Conservation (phyloP, 768 basidiomycete genomes). For the Sporobolomyces phaffii region DNA sequence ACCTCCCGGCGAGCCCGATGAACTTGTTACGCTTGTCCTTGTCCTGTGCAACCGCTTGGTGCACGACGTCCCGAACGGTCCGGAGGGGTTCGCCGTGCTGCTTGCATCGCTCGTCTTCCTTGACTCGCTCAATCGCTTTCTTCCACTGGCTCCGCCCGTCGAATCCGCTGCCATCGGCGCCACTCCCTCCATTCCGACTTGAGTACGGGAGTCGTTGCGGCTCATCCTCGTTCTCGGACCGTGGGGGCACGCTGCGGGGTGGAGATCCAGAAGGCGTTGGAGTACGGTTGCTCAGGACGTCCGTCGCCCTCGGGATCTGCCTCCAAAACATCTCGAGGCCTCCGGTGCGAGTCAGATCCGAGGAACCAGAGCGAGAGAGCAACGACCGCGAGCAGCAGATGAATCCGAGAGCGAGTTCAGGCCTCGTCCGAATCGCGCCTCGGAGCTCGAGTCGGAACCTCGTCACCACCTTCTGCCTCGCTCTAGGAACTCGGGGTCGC, state of each 20-base stretch:
- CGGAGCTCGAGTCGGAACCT: neutral
- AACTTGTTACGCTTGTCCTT: neutral
- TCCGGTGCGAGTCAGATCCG: neutral
- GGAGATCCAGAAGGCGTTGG: neutral
- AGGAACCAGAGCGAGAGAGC: neutral
- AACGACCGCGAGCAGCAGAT: too few species aligned
- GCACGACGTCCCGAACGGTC: neutral
- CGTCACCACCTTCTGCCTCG: too few species aligned
- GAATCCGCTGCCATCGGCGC: neutral
- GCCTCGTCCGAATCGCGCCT: neutral
- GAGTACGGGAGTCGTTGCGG: neutral
- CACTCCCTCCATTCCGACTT: neutral
- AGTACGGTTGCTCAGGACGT: neutral
- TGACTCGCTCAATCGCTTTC: slow-evolving; percentile 7
- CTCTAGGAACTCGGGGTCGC: too few species aligned
- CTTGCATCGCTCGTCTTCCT: too few species aligned
- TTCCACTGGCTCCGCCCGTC: neutral
- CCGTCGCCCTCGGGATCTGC: slow-evolving; percentile 4
- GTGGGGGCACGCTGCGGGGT: neutral
- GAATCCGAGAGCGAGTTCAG: neutral
- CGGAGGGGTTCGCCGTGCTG: too few species aligned
- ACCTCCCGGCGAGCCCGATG: neutral
- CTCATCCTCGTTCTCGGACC: neutral
- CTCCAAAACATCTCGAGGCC: slow-evolving; percentile 9
- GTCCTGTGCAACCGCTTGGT: neutral